Base-by-base conservation (phyloP, 108 stramenopile species). In the Cylindrotheca closterium region DNA sequence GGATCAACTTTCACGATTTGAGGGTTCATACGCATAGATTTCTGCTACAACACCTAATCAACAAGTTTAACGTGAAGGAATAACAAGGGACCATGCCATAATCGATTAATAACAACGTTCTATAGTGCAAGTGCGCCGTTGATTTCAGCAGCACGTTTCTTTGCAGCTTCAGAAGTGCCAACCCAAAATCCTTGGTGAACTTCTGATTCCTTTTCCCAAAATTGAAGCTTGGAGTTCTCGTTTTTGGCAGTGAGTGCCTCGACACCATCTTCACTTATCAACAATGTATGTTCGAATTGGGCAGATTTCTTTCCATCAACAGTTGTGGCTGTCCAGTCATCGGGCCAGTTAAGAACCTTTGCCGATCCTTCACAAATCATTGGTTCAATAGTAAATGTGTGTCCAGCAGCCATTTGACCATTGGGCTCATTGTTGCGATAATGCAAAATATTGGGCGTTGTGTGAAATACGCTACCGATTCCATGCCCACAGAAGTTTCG, bases 371-470 rank as follows among this genome's bases (percentile, higher is more conserved):
- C 94, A 55, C 93, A 94, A 67, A 99, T 97, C 97, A 98, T 98
- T 2, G 99, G 99, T 77, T 99, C 99, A 65, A 99, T 98, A 19
- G 99, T 99, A 81, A 99, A 97, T 3, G 92, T 94, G 76, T 98
- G 96, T 4, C 99, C 99, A 0, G 79, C 58, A 49, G 75, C 72
- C 91, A 98, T 98, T 46, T 75, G 62, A 4, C 88, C 91, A 47
- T 80, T 80, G 2, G 80, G 78, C 63, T 95, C 86, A 67, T 77
- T 82, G 66, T 97, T 96, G 10, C 78, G 67, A 64, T 95, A 98
- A 72, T 99, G 97, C 33, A 91, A 82, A 54, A 99, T 87, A 68
- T 96, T 95, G 17, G 99, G 99, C n/a, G 64, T 80, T 34, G 86
- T 85, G 71, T 99, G 99, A 68, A 99, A 98, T 15, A 85, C 64